phyloP scores from a whole-genome alignment of 768 basidiomycete genomes.

The Vararia minispora region DNA sequence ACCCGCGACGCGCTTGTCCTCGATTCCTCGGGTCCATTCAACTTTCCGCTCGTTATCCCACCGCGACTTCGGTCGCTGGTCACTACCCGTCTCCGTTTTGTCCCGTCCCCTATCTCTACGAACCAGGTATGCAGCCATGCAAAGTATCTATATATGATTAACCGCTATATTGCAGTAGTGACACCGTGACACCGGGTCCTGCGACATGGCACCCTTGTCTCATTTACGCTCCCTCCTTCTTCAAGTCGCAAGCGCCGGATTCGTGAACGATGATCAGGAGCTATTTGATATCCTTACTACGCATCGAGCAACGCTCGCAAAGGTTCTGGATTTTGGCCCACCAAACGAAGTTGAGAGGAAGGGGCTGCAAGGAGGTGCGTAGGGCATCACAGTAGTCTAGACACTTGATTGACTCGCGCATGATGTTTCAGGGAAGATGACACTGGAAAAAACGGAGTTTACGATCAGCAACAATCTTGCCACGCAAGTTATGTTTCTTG shows the following conservation, averaged over 20 bases:
- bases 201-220: conserved; percentile 47
- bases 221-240: conserved; percentile 43
- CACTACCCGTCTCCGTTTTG: too few relatives aligned
- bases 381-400: neutral
- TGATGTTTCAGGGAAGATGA: conserved; percentile 45
- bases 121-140: too few relatives aligned
- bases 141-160: too few relatives aligned
- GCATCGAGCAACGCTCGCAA: conserved; percentile 50
- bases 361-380: conserved; percentile 57
- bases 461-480: conserved; percentile 74
- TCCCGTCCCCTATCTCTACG: too few relatives aligned
- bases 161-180: too few relatives aligned
- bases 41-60: too few relatives aligned
- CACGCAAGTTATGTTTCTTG: conserved; percentile 65
- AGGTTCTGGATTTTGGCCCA: conserved; percentile 54
- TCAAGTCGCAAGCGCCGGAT: conserved; percentile 32
- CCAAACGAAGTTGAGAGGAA: conserved; percentile 53
- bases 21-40: too few relatives aligned
- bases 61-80: too few relatives aligned
- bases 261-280: conserved; percentile 52
- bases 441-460: conserved; percentile 52
- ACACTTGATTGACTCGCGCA: neutral
- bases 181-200: neutral
- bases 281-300: conserved; percentile 66
- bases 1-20: too few relatives aligned